Evolutionary conservation across 306 rosid genomes (phyloP), one percentile per base, ranked within the genome.

Genomic region (Vigna hirtella): DNA sequence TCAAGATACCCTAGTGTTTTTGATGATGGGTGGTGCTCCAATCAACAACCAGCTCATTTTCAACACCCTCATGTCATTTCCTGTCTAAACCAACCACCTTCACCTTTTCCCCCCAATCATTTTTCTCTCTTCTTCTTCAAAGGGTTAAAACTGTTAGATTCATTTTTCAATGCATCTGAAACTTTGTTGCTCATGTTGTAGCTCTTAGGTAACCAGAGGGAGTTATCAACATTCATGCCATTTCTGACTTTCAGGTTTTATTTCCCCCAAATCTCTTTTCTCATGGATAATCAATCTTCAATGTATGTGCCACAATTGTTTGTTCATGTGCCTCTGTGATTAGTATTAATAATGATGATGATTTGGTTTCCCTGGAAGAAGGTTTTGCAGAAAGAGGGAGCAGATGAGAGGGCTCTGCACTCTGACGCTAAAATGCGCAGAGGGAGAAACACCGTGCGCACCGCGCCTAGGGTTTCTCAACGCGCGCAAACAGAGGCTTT

Each of bases 11-110:
- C 70, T 71, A 73, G 45, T 74, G 79, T 73, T 67, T 83, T 83
- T 81, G 62, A 73, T 81, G 80, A 80, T 64, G 83, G 83, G 63
- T 82, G 81, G 83, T 79, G 85, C 70, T 73, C 82, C 85, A 81
- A 81, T 87, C 68, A 83, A 52, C 81, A 85, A 74, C 82, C 89
- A 70, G 53, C 84, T 78, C 83, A 79, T 72, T 80, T 76, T 85
- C 92, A 69, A 66, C 49, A 77, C 84, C 81, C 82, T 65, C 66
- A 67, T 83, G 77, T 82, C 89, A 83, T 82, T 82, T 82, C 65
- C 70, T 73, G 7, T 70, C 79, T 69, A 83, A 77, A 77, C 74
- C 74, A 68, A 83, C 53, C 32, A 50, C 70, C 69, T 57, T 57
- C 63, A 28, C 7, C 57, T 65, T 57, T 58, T 30, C 34, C 16